Evolutionary conservation across 2,329 filamentous ascomycete species (phyloP).

Genomic region (Diaporthe vexans): DNA sequence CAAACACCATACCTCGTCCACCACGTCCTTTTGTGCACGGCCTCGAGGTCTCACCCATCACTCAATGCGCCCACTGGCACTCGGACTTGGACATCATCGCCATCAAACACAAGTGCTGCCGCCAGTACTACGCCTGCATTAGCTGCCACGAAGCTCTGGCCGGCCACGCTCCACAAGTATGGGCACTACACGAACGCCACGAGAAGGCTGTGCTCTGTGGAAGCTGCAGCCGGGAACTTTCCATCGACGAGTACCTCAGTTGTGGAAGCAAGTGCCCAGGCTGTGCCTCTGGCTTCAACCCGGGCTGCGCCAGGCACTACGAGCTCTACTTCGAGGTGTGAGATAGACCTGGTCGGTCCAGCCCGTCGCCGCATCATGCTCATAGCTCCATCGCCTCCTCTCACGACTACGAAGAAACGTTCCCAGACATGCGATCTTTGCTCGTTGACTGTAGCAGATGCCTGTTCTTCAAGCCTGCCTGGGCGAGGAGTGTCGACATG

Average conservation of each 20-base stretch:
- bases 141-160: constrained; percentile 45
- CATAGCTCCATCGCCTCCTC: too few species aligned
- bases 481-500: too few species aligned
- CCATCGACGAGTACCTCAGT: constrained; percentile 43
- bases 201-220: constrained; percentile 45
- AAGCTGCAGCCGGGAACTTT: constrained; percentile 42
- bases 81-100: constrained; percentile 46
- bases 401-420: too few species aligned
- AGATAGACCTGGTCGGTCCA: neutral
- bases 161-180: constrained; percentile 41
- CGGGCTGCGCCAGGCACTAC: constrained; percentile 45
- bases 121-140: constrained; percentile 46
- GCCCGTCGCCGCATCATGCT: too few species aligned
- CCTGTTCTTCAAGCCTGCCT: too few species aligned
- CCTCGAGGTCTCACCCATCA: constrained; percentile 42
- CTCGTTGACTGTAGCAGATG: too few species aligned
- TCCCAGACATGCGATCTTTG: too few species aligned
- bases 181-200: constrained; percentile 40
- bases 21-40: constrained; percentile 41
- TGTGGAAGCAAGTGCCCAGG: constrained; percentile 41
- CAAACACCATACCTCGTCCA: neutral
- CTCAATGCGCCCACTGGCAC: constrained; percentile 46
- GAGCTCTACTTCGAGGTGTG: constrained; percentile 45
- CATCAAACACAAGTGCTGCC: constrained; percentile 46
- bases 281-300: constrained; percentile 45